These are phyloP conservation scores for Fistulina hepatica DNA, from an alignment of 1,284 basidiomycete genomes.

Conservation along the genomic window DNA sequence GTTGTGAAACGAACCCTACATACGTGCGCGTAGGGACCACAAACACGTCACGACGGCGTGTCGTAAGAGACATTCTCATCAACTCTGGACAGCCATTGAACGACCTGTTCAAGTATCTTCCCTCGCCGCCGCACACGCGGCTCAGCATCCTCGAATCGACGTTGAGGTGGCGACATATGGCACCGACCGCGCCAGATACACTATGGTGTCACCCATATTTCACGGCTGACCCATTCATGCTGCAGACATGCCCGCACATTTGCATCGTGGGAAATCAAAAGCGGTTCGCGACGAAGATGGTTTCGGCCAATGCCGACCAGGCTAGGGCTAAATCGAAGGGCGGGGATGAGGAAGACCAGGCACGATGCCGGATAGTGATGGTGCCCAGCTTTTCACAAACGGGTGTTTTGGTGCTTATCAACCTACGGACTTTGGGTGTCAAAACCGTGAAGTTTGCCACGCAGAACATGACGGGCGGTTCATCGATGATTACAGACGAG, in stretches of 20 bases:
- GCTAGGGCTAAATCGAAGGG: too few relatives aligned
- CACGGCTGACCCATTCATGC: slow-evolving; percentile 81
- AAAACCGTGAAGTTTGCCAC: slow-evolving; percentile 33
- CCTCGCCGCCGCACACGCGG: slow-evolving; percentile 52
- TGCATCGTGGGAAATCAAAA: slow-evolving; percentile 93
- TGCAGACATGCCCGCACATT: slow-evolving; percentile 76
- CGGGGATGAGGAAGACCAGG: slow-evolving; percentile 20
- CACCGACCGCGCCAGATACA: slow-evolving; percentile 97
- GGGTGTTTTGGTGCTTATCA: slow-evolving; percentile 47
- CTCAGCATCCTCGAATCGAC: slow-evolving; percentile 71
- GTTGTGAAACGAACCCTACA: slow-evolving; percentile 82
- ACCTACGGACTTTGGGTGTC: slow-evolving; percentile 41
- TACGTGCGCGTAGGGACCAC: slow-evolving; percentile 55
- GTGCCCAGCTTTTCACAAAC: slow-evolving; percentile 75
- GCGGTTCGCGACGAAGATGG: slow-evolving; percentile 63
- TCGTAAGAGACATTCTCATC: slow-evolving; percentile 43
- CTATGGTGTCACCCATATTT: slow-evolving; percentile 97
- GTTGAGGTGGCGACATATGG: slow-evolving; percentile 89
- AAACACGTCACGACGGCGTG: too few relatives aligned
- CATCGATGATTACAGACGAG: slow-evolving; percentile 16
- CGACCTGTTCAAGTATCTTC: slow-evolving; percentile 91
- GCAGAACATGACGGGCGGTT: slow-evolving; percentile 26
- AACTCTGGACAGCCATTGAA: slow-evolving; percentile 90
- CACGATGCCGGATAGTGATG: slow-evolving; percentile 67
- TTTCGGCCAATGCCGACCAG: slow-evolving; percentile 23